Conservation (phyloP, 331 rosid species). For the Cucumis variabilis region DNA sequence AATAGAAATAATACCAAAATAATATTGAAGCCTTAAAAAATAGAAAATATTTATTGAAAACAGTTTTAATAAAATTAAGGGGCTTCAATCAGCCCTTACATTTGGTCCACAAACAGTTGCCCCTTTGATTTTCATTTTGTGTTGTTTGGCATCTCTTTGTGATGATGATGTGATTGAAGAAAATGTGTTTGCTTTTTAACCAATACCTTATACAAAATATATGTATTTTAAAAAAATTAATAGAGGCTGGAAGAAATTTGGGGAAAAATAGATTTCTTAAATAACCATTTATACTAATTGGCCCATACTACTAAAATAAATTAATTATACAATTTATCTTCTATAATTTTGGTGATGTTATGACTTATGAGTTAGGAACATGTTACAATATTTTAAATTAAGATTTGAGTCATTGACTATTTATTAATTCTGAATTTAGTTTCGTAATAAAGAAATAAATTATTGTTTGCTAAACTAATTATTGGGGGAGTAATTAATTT, state of each 20-base stretch:
- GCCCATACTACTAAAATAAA: neutral
- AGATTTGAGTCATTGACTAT: neutral
- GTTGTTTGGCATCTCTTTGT: slow-evolving; percentile 17
- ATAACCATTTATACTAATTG: neutral
- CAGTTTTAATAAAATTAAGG: neutral
- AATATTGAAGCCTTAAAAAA: neutral
- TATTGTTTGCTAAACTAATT: neutral
- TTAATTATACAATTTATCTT: neutral
- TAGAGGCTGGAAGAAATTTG: neutral
- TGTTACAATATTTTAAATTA: neutral
- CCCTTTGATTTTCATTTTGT: neutral
- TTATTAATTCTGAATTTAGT: neutral
- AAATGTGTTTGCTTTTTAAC: slow-evolving; percentile 24
- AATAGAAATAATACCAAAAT: neutral
- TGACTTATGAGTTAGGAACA: neutral
- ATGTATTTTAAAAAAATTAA: no score
- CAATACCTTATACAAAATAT: neutral
- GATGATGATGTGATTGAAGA: slow-evolving; percentile 16
- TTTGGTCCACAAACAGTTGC: slow-evolving; percentile 31
- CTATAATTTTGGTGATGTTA: neutral
- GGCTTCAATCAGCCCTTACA: slow-evolving; percentile 5
- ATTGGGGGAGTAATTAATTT: neutral
- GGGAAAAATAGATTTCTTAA: neutral
- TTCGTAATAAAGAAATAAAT: neutral
- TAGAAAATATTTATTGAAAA: neutral